Evolutionary conservation across 73 alveolate species (phyloP), one percentile per base, ranked within the genome.

Genomic region (Paraurostyla sp.): DNA sequence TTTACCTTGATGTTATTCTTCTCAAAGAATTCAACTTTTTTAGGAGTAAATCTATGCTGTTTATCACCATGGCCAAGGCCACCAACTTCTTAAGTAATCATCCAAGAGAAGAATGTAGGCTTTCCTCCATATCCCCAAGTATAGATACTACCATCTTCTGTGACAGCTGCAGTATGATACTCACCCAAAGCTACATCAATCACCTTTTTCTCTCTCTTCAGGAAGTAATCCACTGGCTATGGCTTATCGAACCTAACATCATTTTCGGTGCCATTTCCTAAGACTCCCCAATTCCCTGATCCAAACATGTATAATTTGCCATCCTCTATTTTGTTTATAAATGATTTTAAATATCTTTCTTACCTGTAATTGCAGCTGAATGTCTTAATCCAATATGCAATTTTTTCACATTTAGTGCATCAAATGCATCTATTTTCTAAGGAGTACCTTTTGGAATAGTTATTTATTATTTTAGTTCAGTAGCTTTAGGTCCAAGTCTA

Each of bases 111-210:
- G 46, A 81, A 52, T 0, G 94, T 92, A 0, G 65, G 83, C 62
- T 93, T 93, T 23, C 99, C 99, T 57, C 98, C 99, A 56, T 95
- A 96, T 41, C 99, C 99, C 98, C 98, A 95, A 0, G 98, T 71
- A 91, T 96, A 97, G 63, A 97, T 93, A 13, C 92, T 96, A n/a
- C 98, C 98, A 78, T 97, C 98, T 35, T 89, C 96, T 38, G 98
- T 95, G 16, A 97, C 73, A 0, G 97, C 97, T 62, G 95, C 93
- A 33, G 97, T 95, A 87, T 97, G 99, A 91, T 95, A 92, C 76
- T 93, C 97, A 40, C 99, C 99, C 0, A 85, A 45, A 42, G 86
- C 88, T 25, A 92, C 88, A 50, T 93, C 95, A 40, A 80, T 89
- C 0, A 93, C 58, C 63, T 90, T 90, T n/a, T 88, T 80, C 18